Evolutionary conservation across 2,329 filamentous ascomycete species (phyloP), one percentile per base, ranked within the genome.

Genomic region (Clathrospora elynae): DNA sequence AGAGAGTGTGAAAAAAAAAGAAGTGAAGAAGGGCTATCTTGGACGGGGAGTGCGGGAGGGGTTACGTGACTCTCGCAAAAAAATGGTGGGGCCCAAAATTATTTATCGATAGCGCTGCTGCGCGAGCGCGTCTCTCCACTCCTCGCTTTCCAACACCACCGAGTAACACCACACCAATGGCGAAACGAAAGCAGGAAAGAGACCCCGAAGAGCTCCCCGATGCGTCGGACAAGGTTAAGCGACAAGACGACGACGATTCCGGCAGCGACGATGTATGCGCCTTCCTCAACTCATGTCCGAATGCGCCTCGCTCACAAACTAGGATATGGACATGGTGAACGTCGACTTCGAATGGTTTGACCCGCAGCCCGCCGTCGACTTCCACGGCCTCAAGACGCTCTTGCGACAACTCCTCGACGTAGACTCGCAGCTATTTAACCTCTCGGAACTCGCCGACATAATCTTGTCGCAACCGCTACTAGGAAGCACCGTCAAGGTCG

Each of bases 311-410:
- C 52, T 55, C 43, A 57, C 39, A 35, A 36, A 10, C 46, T 34
- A 95, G 88, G 89, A 96, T 63, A 87, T 90, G 64, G 88, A 96
- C 67, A 87, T 92, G 70, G 84, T 99, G 55, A 86, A 97, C 66
- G 90, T 97, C 44, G 92, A 97, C 55, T 99, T 99, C 64, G 93
- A 99, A 75, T 97, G 90, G 88, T 99, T 97, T 76, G 95, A 96
- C 73, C 95, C 92, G 51, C 86, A 93, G 60, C 79, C 88, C 2
- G 83, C 87, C 6, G 80, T 95, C 60, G 93, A 99, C 72, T 97
- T 97, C 72, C 92, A 97, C 73, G 93, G 93, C 45, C 82, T 95
- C 59, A 96, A 96, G 71, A 86, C 84, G 7, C 83, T 99, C 6
- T 73, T 96, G 46, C 87, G 92, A 47, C 93, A 99, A 71, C 83